These are phyloP conservation scores for Singerocomus inundabilis DNA, from an alignment of 1,284 basidiomycete genomes.

Conservation along the genomic window DNA sequence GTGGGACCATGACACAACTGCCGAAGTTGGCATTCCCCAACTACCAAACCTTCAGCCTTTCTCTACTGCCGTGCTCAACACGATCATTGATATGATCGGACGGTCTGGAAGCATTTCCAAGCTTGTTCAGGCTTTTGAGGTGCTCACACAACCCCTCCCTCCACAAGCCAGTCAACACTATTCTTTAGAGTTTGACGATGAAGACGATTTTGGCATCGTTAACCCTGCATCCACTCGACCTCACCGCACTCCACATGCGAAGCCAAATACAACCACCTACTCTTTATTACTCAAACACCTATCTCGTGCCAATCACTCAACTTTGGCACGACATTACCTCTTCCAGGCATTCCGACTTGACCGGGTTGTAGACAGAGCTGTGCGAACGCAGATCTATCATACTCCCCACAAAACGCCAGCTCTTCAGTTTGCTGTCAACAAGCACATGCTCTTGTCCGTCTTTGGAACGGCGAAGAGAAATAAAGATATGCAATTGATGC, in stretches of 20 bases:
- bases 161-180: slow-evolving; percentile 42
- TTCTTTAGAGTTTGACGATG: slow-evolving; percentile 56
- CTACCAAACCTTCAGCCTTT: slow-evolving; percentile 44
- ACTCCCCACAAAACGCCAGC: slow-evolving; percentile 39
- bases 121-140: slow-evolving; percentile 72
- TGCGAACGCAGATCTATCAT: slow-evolving; percentile 29
- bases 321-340: slow-evolving; percentile 67
- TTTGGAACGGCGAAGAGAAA: slow-evolving; percentile 55
- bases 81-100: slow-evolving; percentile 66
- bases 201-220: slow-evolving; percentile 58
- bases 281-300: slow-evolving; percentile 58
- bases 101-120: slow-evolving; percentile 56
- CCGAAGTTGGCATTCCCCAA: slow-evolving; percentile 22
- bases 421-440: slow-evolving; percentile 53
- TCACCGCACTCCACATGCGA: slow-evolving; percentile 45
- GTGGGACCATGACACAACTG: slow-evolving; percentile 10
- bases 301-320: slow-evolving; percentile 44
- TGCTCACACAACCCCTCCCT: slow-evolving; percentile 68
- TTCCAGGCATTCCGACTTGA: slow-evolving; percentile 57
- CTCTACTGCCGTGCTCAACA: slow-evolving; percentile 68
- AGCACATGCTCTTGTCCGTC: slow-evolving; percentile 53
- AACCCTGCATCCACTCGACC: slow-evolving; percentile 40
- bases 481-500: slow-evolving; percentile 54
- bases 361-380: slow-evolving; percentile 33
- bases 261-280: slow-evolving; percentile 71